Base-by-base conservation (phyloP, 2,329 filamentous ascomycete species). In the Xylariaceae sp. region DNA sequence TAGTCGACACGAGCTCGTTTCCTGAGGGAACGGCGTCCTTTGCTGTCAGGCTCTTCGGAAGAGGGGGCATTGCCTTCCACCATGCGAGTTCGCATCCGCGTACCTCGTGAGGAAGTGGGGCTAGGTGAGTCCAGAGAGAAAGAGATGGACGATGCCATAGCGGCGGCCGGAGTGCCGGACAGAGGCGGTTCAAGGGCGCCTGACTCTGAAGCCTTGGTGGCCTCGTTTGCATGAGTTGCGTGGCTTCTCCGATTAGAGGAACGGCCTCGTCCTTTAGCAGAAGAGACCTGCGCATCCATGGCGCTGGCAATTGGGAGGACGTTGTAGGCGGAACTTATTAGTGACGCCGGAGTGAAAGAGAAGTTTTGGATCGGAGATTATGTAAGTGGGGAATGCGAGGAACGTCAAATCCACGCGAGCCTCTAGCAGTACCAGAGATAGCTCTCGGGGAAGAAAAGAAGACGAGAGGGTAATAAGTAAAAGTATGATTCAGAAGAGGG, bases 1-100 rank as follows among this genome's bases (percentile, higher is more conserved):
- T 77, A 77, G 53, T 77, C 72, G 42, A 77, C 63, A 38, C 70
- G 70, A 32, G 68, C 60, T 33, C 72, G 64, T 52, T 70, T 74
- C 43, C 73, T 64, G 19, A 77, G 63, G 21, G 71, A 73, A 55
- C 76, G 73, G 31, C 73, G 72, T 33, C 73, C 72, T 51, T 77
- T 73, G 38, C 63, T 66, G 42, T 66, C 59, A 23, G 61, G 58
- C 15, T 72, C 68, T 28, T 67, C 66, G n/a, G 63, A 61, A 11
- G 56, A 61, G 35, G 55, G 48, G 28, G 47, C 50, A 19, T 58
- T 49, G 24, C 50, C 47, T 33, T 57, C 57, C n/a, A 47, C 42
- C 29, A 67, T 64, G 47, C 65, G 61, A 34, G 59, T 63, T 31
- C 62, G 61, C 32, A 60, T 62, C 19, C 68, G 61, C 40, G 62